These are phyloP conservation scores for Botrytis elliptica DNA, from an alignment of 2,329 filamentous ascomycete species.

Conservation along the genomic window DNA sequence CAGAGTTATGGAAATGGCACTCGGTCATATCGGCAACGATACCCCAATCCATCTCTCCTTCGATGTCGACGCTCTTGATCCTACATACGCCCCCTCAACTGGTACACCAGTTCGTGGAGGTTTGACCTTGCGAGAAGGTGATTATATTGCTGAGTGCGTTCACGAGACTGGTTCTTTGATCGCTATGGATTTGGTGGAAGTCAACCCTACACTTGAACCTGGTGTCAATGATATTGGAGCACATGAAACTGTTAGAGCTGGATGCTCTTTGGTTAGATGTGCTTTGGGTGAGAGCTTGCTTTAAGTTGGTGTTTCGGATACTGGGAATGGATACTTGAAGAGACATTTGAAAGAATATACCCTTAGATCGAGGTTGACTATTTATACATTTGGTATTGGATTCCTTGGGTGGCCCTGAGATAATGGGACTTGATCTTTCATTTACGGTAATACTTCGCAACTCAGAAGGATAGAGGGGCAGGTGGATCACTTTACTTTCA, in stretches of 20 bases:
- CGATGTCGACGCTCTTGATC: slow-evolving; percentile 94
- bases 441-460: not conserved
- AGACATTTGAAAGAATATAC: not conserved
- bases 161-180: slow-evolving; percentile 77
- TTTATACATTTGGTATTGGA: not conserved
- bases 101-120: slow-evolving; percentile 93
- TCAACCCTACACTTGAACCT: slow-evolving; percentile 70
- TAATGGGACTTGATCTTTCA: not conserved
- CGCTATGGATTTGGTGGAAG: slow-evolving; percentile 79
- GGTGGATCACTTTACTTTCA: not conserved
- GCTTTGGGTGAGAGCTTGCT: slow-evolving; percentile 88
- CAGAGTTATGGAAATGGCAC: slow-evolving; percentile 95
- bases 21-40: slow-evolving; percentile 89
- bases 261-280: slow-evolving; percentile 87
- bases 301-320: slow-evolving; percentile 43
- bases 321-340: not conserved
- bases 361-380: not conserved
- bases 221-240: slow-evolving; percentile 60
- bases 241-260: slow-evolving; percentile 82
- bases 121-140: slow-evolving; percentile 88
- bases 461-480: not conserved
- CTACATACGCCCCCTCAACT: slow-evolving; percentile 93
- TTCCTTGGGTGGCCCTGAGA: not conserved
- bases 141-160: slow-evolving; percentile 90
- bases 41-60: slow-evolving; percentile 97